Evolutionary conservation across 106 monocot species (phyloP), one percentile per base, ranked within the genome.

Genomic region (Phalaenopsis equestris): DNA sequence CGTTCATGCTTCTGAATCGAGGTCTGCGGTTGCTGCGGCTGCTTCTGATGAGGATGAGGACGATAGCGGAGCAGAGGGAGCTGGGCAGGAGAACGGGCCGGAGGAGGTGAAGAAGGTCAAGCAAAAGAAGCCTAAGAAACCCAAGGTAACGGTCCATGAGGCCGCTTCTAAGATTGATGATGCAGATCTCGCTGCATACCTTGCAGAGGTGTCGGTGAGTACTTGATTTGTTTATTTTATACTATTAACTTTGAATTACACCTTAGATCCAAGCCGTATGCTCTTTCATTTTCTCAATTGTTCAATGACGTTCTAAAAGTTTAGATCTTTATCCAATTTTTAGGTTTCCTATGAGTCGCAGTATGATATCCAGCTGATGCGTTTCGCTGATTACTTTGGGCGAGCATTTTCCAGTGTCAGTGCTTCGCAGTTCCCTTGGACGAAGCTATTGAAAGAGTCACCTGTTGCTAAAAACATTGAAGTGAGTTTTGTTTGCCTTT

Each of bases 321-420:
- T 21, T 65, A n/a, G 61, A 61, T 61, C 61, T 61, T 61, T 61
- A 61, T 67, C 12, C 80, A 30, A 2, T 56, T 68, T 74, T 39
- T 78, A 99, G 98, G 88, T 21, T 68, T 99, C 94, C 19, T 99
- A 89, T 80, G 98, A 91, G 76, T 74, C 83, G 23, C 89, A 94
- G 48, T 85, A 86, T 79, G 88, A 94, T 61, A 99, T 99, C 58
- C 94, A 94, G 84, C 87, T 99, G 72, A 94, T 99, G 98, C 79
- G 98, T 61, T 99, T 99, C 67, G 90, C 94, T 1, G 98, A 99
- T 82, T 94, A 90, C 81, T 94, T 94, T 79, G 98, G 84, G 10
- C 81, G 91, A 41, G 79, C 92, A 1, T 99, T 99, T 78, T 46
- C 87, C n/a, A 21, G 67, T 16, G 94, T 99, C 45, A 88, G 86